Base-by-base conservation (phyloP, 768 basidiomycete species). In the Lepiota subincarnata region DNA sequence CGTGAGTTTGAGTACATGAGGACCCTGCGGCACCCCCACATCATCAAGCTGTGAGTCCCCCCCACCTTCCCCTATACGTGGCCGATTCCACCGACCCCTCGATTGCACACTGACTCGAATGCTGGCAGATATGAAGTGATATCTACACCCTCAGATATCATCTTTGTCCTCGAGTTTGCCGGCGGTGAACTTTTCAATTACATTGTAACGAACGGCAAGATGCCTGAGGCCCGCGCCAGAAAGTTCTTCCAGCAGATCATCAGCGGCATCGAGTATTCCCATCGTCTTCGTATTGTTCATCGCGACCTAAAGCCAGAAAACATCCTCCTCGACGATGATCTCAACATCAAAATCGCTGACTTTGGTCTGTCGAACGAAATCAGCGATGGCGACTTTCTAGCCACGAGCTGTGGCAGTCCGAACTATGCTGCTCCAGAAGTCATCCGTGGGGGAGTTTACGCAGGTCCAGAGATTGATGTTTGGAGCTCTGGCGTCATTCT, bases 401-500 rank as follows among this genome's bases (percentile, higher is more conserved):
- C 93, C 63, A 99, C 97, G 7, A 95, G 92, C 60, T 99, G 97
- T 68, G 96, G 97, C 1, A 94, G 92, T 66, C 97, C 97, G 0
- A 98, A 99, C 68, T 99, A 99, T 62, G 97, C 97, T 51, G 96
- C 97, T 0, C 97, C 97, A 1, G 97, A 99, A 65, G 96, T 99
- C 62, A 97, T 99, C 59, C 82, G 87, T 14, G 97, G 97, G 4
- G 90, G 91, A 24, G 79, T 95, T 6, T 99, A 99, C 65, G 93
- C 93, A 0, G 97, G 97, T 0, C 95, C 96, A 0, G 97, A 98
- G 70, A 97, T 98, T 63, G 97, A 99, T 59, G 93, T 98, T 10
- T 99, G 97, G 97, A 93, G 91, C 60, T 91, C 91, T 51, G 97
- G 97, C 0, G 96, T 99, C n/a, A 98, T 99, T 60, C 80, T 99